phyloP scores from a whole-genome alignment of 2,329 filamentous ascomycete genomes.

The Phialemonium atrogriseum region DNA sequence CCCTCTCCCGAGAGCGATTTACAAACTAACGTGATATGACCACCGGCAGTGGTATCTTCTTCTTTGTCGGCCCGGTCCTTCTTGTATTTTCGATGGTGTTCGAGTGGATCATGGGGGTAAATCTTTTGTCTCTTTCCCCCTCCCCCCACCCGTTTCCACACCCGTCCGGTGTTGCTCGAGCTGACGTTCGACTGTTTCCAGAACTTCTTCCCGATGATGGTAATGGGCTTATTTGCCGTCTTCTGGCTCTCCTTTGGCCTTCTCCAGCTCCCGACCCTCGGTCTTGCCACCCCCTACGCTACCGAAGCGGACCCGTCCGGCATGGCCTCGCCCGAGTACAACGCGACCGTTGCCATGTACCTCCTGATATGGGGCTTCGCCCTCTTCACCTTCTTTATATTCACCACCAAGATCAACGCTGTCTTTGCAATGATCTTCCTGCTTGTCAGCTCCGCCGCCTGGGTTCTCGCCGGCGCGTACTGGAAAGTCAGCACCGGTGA shows the following conservation, averaged over 20 bases:
- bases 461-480: constrained; percentile 38
- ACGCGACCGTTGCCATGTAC: constrained; percentile 38
- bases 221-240: constrained; percentile 39
- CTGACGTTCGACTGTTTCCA: too few relatives aligned
- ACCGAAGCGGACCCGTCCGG: constrained; percentile 34
- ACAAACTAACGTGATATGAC: too few relatives aligned
- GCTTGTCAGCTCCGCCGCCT: constrained; percentile 34
- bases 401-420: constrained; percentile 39
- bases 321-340: constrained; percentile 32
- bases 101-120: constrained; percentile 45
- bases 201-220: constrained; percentile 44
- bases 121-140: too few relatives aligned
- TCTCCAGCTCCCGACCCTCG: constrained; percentile 39
- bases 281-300: constrained; percentile 34
- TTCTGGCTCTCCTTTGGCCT: constrained; percentile 44
- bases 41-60: constrained; percentile 29
- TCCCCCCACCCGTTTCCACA: too few relatives aligned
- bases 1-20: background rate
- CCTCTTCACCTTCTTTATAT: constrained; percentile 41
- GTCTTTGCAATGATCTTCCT: constrained; percentile 41
- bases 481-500: constrained; percentile 37
- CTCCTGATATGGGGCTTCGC: constrained; percentile 45
- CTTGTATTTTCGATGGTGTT: constrained; percentile 38
- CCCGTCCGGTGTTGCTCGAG: too few relatives aligned
- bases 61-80: constrained; percentile 35